Evolutionary conservation across 805 yeast genomes (phyloP), one percentile per base, ranked within the genome.

Genomic region (Metschnikowia bowlesiae): DNA sequence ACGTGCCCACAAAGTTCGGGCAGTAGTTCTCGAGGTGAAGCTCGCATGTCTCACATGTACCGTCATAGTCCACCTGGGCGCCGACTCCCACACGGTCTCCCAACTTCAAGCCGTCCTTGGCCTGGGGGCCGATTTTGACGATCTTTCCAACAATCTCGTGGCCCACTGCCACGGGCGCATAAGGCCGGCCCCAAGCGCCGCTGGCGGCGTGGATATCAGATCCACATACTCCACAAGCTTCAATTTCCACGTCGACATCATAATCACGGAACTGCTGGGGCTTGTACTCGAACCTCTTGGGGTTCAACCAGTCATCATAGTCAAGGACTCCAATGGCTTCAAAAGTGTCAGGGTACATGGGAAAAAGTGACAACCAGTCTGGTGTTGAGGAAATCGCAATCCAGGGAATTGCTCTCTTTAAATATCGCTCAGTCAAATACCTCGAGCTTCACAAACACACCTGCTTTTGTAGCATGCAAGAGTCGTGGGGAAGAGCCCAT

Each of bases 41-140:
- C 8, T 49, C 46, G 37, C 60, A 56, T 3, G 57, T 55, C 26
- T 47, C 39, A 33, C 58, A 56, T 4, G 48, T 38, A 28, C 44
- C 50, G 39, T 55, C 58, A 22, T 55, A 48, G 46, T 56, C 60
- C n/a, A 45, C 47, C 61, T 80, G 83, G 28, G 94, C 92, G 58
- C 96, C 96, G 45, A 86, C 77, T 48, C 92, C 96, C 29, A 86
- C 94, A 56, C 89, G 74, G 56, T 88, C 84, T 49, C 95, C 96
- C 16, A 84, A 64, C 62, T 74, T 79, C 70, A 68, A 75, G 47
- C 58, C 58, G 26, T 49, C 26, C 34, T 51, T 57, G 38, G 57
- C 60, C 14, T 57, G 55, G 6, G 57, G 54, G 35, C 59, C 60
- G 35, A 55, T 48, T 38, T 50, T 57, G 32, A 57, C 57, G 14